Evolutionary conservation across 2,329 filamentous ascomycete species (phyloP).

Genomic region (Aspergillus quadricinctus): DNA sequence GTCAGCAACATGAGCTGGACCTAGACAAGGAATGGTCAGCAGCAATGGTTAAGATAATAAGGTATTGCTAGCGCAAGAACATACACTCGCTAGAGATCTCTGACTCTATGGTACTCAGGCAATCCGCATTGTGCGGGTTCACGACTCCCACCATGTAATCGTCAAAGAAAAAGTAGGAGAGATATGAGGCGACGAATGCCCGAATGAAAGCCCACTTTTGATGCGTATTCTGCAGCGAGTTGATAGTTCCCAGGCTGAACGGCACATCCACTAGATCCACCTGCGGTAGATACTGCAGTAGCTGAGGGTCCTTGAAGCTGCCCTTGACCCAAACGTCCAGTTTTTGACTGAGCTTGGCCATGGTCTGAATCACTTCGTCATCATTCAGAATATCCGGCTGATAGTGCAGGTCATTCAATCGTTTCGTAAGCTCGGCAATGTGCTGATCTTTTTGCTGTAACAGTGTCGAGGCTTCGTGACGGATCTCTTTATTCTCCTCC

Average conservation of each 20-base stretch:
- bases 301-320: constrained; percentile 3
- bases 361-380: constrained; percentile 6
- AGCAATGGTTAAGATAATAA: neutral
- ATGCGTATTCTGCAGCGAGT: neutral
- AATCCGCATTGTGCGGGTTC: neutral
- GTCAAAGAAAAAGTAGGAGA: neutral
- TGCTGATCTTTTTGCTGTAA: constrained; percentile 7
- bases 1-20: constrained; percentile 4
- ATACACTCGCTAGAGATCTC: neutral
- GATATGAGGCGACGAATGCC: neutral
- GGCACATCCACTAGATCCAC: neutral
- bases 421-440: constrained; percentile 3
- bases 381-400: constrained; percentile 8
- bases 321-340: constrained; percentile 12
- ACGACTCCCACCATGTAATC: neutral
- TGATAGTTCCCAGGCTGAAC: neutral
- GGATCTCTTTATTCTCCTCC: neutral
- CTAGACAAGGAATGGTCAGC: constrained; percentile 4
- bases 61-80: neutral
- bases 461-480: neutral
- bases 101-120: neutral
- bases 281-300: neutral
- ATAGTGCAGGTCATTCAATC: neutral
- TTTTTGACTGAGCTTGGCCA: constrained; percentile 8
- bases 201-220: neutral